Evolutionary conservation across 257 asterid species (phyloP).

Genomic region (Solanum stenotomum): DNA sequence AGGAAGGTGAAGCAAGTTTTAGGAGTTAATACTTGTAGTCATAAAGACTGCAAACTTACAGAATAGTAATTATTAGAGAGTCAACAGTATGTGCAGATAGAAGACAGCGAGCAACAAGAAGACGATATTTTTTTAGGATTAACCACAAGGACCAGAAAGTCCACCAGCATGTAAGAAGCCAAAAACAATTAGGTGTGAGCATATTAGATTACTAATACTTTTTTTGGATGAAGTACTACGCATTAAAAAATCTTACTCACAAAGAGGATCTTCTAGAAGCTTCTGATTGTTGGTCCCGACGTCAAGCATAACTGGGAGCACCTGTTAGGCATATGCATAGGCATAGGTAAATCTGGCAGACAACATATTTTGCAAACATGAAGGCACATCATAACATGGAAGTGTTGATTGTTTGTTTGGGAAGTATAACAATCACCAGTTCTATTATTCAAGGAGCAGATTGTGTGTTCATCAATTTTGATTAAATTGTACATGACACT

Average conservation of each 20-base stretch:
- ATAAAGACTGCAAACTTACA: neutral
- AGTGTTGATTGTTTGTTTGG: too few species aligned
- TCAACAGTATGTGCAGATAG: neutral
- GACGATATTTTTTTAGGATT: neutral
- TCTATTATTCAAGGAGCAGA: neutral
- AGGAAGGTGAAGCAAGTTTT: neutral
- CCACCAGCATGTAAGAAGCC: neutral
- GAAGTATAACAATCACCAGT: neutral
- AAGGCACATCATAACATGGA: neutral
- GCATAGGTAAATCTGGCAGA: conserved; percentile 4
- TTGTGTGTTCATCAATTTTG: neutral
- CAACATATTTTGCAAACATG: neutral
- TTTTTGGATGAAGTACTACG: neutral
- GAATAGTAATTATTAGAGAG: neutral
- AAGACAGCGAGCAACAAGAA: neutral
- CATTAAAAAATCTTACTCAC: conserved; percentile 47
- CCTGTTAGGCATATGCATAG: conserved; percentile 33
- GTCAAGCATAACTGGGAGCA: conserved; percentile 98
- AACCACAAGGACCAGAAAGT: neutral
- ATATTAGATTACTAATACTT: neutral
- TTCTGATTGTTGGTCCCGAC: conserved; percentile 94
- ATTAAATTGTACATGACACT: neutral
- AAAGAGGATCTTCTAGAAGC: conserved; percentile 85
- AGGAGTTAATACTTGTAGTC: neutral
- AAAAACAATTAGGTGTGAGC: neutral